Evolutionary conservation across 352 stramenopile genomes (phyloP).

Genomic region (Pythium dissotocum): DNA sequence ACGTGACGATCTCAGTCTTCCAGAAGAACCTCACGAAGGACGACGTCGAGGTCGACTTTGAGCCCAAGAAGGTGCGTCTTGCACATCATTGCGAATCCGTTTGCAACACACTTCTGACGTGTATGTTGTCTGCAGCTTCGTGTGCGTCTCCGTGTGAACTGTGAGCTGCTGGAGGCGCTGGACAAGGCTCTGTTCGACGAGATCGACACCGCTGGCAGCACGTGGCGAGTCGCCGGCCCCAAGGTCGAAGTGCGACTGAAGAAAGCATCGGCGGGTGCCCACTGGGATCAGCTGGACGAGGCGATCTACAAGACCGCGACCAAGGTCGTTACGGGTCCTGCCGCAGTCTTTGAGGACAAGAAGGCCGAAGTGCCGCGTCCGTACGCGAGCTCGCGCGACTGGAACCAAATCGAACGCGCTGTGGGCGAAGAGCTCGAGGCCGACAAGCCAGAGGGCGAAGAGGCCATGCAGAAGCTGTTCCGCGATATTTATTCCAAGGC

Average conservation of each 20-base stretch:
- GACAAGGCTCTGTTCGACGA: conserved; percentile 74
- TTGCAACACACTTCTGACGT: not conserved
- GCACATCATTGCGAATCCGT: not conserved
- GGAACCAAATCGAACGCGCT: conserved; percentile 85
- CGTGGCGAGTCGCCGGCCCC: conserved; percentile 55
- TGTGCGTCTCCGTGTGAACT: conserved; percentile 54
- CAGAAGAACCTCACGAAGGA: conserved; percentile 77
- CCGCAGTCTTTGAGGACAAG: conserved; percentile 65
- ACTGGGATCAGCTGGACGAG: conserved; percentile 81
- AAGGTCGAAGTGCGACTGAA: conserved; percentile 87
- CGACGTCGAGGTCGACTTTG: conserved; percentile 61
- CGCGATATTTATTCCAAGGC: conserved; percentile 92
- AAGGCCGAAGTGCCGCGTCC: conserved; percentile 55
- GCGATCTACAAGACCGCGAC: conserved; percentile 41
- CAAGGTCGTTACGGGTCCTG: conserved; percentile 52
- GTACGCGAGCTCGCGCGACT: conserved; percentile 87
- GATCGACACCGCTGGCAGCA: conserved; percentile 53
- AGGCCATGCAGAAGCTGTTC: conserved; percentile 92
- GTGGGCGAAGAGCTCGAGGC: conserved; percentile 79
- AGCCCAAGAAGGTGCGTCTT: conserved; percentile 41
- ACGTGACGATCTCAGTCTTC: conserved; percentile 83
- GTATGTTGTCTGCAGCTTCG: conserved; percentile 27
- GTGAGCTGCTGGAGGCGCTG: conserved; percentile 56
- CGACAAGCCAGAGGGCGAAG: conserved; percentile 91
- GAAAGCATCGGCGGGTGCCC: conserved; percentile 55